Percentiles rank a stretch among this genome's conserved stretches.
Evolutionary conservation across 139 green algal genomes (phyloP).

Genomic region (Zygnema circumcarinatum): DNA sequence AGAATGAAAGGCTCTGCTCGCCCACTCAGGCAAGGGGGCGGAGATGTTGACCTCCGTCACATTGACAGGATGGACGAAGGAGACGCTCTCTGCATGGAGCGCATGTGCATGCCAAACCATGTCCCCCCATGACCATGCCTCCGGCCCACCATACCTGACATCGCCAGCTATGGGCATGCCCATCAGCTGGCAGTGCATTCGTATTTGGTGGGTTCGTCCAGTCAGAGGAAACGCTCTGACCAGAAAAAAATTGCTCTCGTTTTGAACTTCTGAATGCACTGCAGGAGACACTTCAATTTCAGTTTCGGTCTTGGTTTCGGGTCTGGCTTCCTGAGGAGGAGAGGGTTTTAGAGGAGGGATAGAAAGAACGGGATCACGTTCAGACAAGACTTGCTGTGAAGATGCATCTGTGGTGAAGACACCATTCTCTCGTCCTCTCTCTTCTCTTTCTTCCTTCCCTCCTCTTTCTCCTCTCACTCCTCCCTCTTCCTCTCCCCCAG

Average conservation of each 20-base stretch:
- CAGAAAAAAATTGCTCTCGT: not conserved
- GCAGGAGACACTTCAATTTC: not conserved
- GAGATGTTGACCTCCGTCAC: conserved; percentile 6
- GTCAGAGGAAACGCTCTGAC: conserved; percentile 37
- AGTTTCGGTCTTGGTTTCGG: not conserved
- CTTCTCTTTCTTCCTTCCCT: not conserved
- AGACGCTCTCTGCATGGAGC: conserved; percentile 46
- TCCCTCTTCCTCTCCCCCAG: not conserved
- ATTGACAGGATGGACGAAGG: conserved; percentile 35
- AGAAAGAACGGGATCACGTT: not conserved
- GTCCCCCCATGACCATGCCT: not conserved
- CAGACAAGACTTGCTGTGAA: not conserved
- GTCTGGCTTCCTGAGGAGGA: not conserved
- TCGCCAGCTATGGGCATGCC: conserved; percentile 50
- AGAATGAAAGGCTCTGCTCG: too few relatives aligned
- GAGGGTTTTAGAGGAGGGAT: not conserved
- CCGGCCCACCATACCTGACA: conserved; percentile 34
- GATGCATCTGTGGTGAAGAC: not conserved
- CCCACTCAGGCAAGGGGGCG: conserved; percentile 20
- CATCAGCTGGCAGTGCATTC: conserved; percentile 49
- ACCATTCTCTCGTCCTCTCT: not conserved
- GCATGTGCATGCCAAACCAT: not conserved
- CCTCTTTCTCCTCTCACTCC: not conserved
- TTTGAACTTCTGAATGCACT: not conserved
- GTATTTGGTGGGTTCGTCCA: conserved; percentile 60